These are phyloP conservation scores for Globisporangium paroecandrum DNA, from an alignment of 352 stramenopile species.

Conservation along the genomic window DNA sequence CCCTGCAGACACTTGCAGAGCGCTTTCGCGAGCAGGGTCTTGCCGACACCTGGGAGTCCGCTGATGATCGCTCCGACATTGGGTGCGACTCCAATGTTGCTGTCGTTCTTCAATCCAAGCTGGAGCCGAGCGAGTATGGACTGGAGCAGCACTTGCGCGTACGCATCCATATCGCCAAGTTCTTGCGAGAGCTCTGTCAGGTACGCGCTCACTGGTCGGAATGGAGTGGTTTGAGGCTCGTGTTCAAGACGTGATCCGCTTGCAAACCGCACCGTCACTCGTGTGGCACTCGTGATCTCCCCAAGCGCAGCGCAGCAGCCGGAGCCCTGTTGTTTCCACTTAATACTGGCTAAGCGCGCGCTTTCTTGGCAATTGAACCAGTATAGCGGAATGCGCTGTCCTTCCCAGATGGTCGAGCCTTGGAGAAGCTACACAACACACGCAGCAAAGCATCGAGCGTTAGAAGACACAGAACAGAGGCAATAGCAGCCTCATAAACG, in stretches of 20 bases:
- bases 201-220: constrained; percentile 29
- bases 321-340: constrained; percentile 21
- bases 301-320: constrained; percentile 41
- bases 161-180: constrained; percentile 37
- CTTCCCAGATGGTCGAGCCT: constrained; percentile 40
- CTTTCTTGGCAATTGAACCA: constrained; percentile 48
- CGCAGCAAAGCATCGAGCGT: neutral
- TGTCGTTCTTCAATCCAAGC: neutral
- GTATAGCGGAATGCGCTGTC: constrained; percentile 24
- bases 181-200: constrained; percentile 27
- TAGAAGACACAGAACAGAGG: neutral
- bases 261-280: constrained; percentile 31
- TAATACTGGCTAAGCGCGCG: constrained; percentile 29
- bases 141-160: constrained; percentile 34
- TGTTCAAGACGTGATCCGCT: neutral
- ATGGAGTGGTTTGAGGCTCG: constrained; percentile 10
- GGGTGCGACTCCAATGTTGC: constrained; percentile 13
- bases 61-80: constrained; percentile 63
- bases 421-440: constrained; percentile 28
- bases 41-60: constrained; percentile 70
- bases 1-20: constrained; percentile 33
- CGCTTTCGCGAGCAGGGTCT: constrained; percentile 51
- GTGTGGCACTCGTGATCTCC: constrained; percentile 20
- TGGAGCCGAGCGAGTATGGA: constrained; percentile 36
- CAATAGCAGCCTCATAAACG: neutral